Evolutionary conservation across 305 asterid genomes (phyloP).

Genomic region (Euphrasia arctica): DNA sequence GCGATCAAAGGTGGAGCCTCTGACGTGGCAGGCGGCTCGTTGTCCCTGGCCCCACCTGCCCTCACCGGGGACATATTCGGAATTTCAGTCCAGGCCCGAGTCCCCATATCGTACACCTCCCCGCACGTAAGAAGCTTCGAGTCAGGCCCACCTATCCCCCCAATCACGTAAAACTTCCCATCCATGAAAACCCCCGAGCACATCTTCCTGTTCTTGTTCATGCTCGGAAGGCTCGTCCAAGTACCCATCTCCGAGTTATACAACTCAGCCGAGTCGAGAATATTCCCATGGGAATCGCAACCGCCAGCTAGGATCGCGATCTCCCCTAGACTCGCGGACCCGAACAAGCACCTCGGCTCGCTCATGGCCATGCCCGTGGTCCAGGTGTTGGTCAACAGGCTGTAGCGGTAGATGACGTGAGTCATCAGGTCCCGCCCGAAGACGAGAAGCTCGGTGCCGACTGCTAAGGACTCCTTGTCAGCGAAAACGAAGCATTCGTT

Average conservation of each 20-base stretch:
- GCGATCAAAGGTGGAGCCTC: slow-evolving; percentile 94
- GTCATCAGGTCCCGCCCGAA: slow-evolving; percentile 73
- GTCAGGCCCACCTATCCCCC: slow-evolving; percentile 75
- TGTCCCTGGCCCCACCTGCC: slow-evolving; percentile 41
- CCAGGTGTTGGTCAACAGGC: slow-evolving; percentile 80
- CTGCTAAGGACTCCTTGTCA: slow-evolving; percentile 90
- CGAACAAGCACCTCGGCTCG: slow-evolving; percentile 80
- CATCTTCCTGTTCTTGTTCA: slow-evolving; percentile 84
- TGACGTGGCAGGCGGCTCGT: slow-evolving; percentile 56
- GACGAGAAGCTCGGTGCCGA: slow-evolving; percentile 94
- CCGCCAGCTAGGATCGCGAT: slow-evolving; percentile 91
- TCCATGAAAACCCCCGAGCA: slow-evolving; percentile 67
- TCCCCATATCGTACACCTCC: slow-evolving; percentile 73
- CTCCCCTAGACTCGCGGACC: slow-evolving; percentile 84
- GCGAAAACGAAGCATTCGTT: slow-evolving; percentile 65
- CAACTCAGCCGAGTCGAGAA: slow-evolving; percentile 75
- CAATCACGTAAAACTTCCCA: slow-evolving; percentile 65
- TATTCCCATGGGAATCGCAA: slow-evolving; percentile 55
- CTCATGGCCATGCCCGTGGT: slow-evolving; percentile 78
- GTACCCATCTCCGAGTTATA: slow-evolving; percentile 63
- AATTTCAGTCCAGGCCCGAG: slow-evolving; percentile 63
- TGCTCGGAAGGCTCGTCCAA: slow-evolving; percentile 62
- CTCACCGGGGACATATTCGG: slow-evolving; percentile 79
- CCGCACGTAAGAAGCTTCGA: slow-evolving; percentile 70
- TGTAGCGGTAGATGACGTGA: slow-evolving; percentile 69